Evolutionary conservation across 2,329 filamentous ascomycete species (phyloP).

Genomic region (Whalleya microplaca): DNA sequence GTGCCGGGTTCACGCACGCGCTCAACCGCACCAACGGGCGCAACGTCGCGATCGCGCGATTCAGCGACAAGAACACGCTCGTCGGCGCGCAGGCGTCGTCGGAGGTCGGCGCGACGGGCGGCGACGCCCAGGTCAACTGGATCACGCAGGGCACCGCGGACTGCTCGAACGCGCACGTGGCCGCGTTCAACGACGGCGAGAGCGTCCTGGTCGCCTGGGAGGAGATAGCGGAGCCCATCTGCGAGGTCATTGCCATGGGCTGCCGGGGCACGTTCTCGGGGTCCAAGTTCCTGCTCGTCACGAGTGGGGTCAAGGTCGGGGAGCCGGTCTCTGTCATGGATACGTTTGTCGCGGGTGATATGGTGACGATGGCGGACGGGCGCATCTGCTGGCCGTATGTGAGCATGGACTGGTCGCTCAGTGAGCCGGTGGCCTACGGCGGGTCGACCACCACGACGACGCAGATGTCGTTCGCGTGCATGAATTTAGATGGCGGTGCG

Average conservation of each 20-base stretch:
- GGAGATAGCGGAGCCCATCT: conserved; percentile 59
- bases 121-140: conserved; percentile 64
- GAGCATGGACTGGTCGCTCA: conserved; percentile 56
- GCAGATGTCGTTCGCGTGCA: conserved; percentile 59
- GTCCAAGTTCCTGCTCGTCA: conserved; percentile 62
- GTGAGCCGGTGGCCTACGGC: conserved; percentile 30
- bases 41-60: conserved; percentile 61
- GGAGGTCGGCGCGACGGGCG: conserved; percentile 53
- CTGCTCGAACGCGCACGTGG: conserved; percentile 52
- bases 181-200: conserved; percentile 45
- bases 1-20: conserved; percentile 54
- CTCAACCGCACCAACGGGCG: conserved; percentile 59
- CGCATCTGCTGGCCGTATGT: conserved; percentile 66
- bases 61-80: conserved; percentile 62
- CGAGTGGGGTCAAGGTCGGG: conserved; percentile 55
- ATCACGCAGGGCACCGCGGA: conserved; percentile 58
- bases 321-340: conserved; percentile 52
- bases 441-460: conserved; percentile 33
- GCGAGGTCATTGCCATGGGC: conserved; percentile 61
- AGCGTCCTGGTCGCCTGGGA: conserved; percentile 63
- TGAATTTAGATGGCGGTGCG: conserved; percentile 23
- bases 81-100: conserved; percentile 57
- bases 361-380: conserved; percentile 62
- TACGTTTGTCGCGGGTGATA: conserved; percentile 64
- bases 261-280: conserved; percentile 62